Base-by-base conservation (phyloP, 2,329 filamentous ascomycete genomes). In the Pseudocercospora vitis region DNA sequence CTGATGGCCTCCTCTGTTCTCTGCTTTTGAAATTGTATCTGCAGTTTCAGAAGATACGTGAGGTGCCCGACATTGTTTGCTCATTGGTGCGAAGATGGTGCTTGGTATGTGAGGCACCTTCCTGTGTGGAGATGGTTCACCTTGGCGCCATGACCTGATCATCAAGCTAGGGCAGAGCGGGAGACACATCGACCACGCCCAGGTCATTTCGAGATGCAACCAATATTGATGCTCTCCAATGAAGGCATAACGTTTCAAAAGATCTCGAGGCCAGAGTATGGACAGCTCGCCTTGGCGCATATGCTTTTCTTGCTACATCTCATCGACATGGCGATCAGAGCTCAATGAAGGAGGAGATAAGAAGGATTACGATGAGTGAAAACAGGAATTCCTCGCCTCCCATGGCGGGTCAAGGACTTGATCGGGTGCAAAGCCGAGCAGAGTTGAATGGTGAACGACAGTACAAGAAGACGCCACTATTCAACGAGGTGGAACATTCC, bases 301-400 rank as follows among this genome's bases (percentile, higher is more conserved):
- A 44, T 42, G 51, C 51, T 53, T 49, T 26, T 18, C 29, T 46
- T 42, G 19, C 51, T 44, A 45, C 37, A 44, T 48, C 45, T 35
- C 49, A 9, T 31, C 16, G 21, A 24, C 51, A 33, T 24, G 49
- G 44, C 45, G 39, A 49, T 53, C 51, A 26, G 31, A 19, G 32
- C 51, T 42, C 24, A 45, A 53, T 48, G 11, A 23, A 39, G 51
- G 32, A 53, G 51, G 51, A 53, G 51, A 49, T 26, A 53, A 53
- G 51, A 53, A 37, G 33, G 33, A 21, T 24, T 19, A 39, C 31
- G 50, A 33, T 40, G 16, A 18, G 19, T 37, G 33, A 19, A 3
- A 8, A 8, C 7, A 16, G 14, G 33, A 37, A 16, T 16, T 16
- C 16, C 8, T n/a, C 19, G 33, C 16, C 19, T 18, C 33, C 12